These are phyloP conservation scores for Globisporangium carolinianum DNA, from an alignment of 352 stramenopile genomes.

Conservation along the genomic window DNA sequence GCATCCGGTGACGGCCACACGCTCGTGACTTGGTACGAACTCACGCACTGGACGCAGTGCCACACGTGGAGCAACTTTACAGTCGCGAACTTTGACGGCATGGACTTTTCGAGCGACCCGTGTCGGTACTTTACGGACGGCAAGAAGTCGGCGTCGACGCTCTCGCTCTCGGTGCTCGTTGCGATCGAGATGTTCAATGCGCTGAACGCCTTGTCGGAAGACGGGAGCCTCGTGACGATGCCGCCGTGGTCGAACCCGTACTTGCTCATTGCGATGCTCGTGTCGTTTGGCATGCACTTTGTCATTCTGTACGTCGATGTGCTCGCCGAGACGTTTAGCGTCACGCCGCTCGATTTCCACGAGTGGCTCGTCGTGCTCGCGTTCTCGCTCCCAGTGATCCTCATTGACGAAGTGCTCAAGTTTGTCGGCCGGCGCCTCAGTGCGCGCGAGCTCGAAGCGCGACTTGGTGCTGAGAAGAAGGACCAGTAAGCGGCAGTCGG, in stretches of 20 bases:
- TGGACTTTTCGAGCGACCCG: constrained; percentile 86
- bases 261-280: constrained; percentile 89
- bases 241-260: constrained; percentile 93
- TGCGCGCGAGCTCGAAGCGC: constrained; percentile 59
- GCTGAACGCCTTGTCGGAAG: constrained; percentile 91
- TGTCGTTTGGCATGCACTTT: constrained; percentile 93
- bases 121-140: constrained; percentile 92
- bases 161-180: constrained; percentile 92
- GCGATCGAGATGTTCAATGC: constrained; percentile 96
- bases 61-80: constrained; percentile 89
- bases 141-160: constrained; percentile 89
- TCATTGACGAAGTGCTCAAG: constrained; percentile 95
- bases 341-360: constrained; percentile 87
- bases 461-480: constrained; percentile 47
- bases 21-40: constrained; percentile 85
- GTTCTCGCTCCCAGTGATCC: constrained; percentile 91
- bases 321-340: constrained; percentile 90
- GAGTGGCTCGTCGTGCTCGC: constrained; percentile 90
- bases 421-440: constrained; percentile 83
- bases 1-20: constrained; percentile 89
- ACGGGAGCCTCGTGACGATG: constrained; percentile 89
- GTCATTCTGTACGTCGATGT: constrained; percentile 92
- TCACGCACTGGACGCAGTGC: constrained; percentile 89
- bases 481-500: constrained; percentile 24
- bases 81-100: constrained; percentile 88